Evolutionary conservation across 2,329 filamentous ascomycete genomes (phyloP), one percentile per base, ranked within the genome.

Genomic region (Fusarium brachygibbosum): DNA sequence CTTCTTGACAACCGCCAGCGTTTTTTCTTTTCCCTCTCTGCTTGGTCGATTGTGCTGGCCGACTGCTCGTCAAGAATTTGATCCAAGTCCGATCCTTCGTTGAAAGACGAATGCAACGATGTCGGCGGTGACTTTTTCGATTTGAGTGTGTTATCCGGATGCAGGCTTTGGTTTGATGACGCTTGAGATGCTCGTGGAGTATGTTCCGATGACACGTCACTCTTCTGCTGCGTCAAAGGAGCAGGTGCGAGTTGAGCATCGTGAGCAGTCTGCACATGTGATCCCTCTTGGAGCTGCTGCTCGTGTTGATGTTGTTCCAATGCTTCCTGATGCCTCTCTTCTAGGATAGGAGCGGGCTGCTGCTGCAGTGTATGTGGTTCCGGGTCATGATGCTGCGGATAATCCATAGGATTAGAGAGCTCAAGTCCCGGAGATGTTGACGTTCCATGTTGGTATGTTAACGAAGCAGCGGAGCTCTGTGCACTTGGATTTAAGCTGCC

Each of bases 401-500:
- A 69, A 23, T 88, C 85, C 63, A 86, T 72, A 1, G 85, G 84
- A 62, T 87, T 85, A 3, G 78, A 55, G 6, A 76, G 63, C 67
- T 88, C 86, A 23, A 76, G 64, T 34, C 75, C 78, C 3, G 87
- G 86, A 8, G 86, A 87, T 4, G 79, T 78, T 10, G 86, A 87
- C 3, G 79, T 78, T 12, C 80, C 76, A 42, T 79, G 77, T 41
- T 58, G 61, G 41, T 83, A 79, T 8, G 82, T 78, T 17, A 97
- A 82, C 10, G 94, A 98, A 17, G 92, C 88, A 9, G 88, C 91
- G 17, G 96, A 98, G 76, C 94, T 98, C 69, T 97, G 94, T 0
- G 95, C 94, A 76, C 95, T 98, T 21, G 90, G 91, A 72, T 93
- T 94, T 23, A 91, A 81, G 75, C 92, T 93, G 41, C 89, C 90